Evolutionary conservation across 73 alveolate species (phyloP), one percentile per base, ranked within the genome.

Genomic region (Uronychia binucleata): DNA sequence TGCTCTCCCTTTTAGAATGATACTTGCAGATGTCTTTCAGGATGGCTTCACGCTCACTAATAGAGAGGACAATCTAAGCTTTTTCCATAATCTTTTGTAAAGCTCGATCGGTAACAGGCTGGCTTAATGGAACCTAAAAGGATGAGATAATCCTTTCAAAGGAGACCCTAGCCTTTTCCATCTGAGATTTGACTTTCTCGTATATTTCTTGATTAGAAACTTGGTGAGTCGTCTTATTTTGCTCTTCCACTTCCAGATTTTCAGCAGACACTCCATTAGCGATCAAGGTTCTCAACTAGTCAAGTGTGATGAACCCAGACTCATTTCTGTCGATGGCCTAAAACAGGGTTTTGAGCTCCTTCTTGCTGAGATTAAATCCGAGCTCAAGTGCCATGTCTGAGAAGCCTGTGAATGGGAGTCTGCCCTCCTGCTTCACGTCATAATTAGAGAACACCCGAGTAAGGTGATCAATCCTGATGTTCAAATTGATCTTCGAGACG

Each of bases 121-220:
- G 34, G 28, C 79, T 79, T 0, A 85, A 84, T 14, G 78, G 78
- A 14, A 67, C 5, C 19, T 67, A 26, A 28, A 67, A 14, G 5
- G 19, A 83, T 28, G 11, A 78, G 31, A 86, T 59, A n/a, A 79
- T 79, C 32, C 58, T 26, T 29, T 86, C 92, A 25, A 86, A 46
- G 31, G 87, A 58, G 11, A 83, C 80, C 30, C 79, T 86, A 67
- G 78, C 79, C 88, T 79, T 86, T n/a, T 86, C 92, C 35, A 86
- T 33, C n/a, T 31, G 26, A 30, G 46, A 83, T 86, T 86, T 86
- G 1, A 86, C 80, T 26, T 14, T 1, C 31, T 86, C 92, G 79
- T 86, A 86, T 19, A 86, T n/a, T 26, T 86, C 92, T 31, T 85
- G 86, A 14, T 67, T 67, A 28, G 19, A 28, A 67, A 26, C 78